Base-by-base conservation (phyloP, 495 filamentous ascomycete genomes). In the Daldinia decipiens region DNA sequence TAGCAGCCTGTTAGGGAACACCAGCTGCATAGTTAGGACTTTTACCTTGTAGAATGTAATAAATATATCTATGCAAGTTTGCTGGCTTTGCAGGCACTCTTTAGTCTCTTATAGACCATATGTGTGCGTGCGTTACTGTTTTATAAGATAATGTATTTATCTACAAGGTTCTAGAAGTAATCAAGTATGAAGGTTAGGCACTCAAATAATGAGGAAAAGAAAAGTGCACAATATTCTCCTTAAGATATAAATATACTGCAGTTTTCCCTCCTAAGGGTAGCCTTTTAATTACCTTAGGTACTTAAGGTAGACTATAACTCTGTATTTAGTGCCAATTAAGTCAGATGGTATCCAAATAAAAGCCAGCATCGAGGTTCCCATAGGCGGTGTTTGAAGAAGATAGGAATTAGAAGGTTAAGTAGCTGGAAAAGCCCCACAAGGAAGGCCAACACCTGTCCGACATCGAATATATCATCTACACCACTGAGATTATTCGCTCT, bases 371-470 rank as follows among this genome's bases (percentile, higher is more conserved):
- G 59, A 56, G 65, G 65, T 26, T 39, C 38, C 57, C 50, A 61
- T 17, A 67, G 36, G n/a, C 50, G 57, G 0, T 15, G 27, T 11
- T 61, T 51, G 7, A 61, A 39, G 36, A 67, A 57, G 21, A 67
- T 45, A 29, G 57, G 56, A 15, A 67, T 39, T 12, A 67, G 45
- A 15, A 58, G 24, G 17, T 67, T 39, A 17, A 67, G 26, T 5
- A 67, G 21, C 57, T 67, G 65, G 12, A 67, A 68, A 7, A 71
- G 9, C 5, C 70, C 70, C 0, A 65, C 70, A 4, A 73, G 54
- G 43, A 73, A 64, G 19, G 70, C 65, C 26, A 73, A 53, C 9
- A 69, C 11, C 29, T 73, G 70, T 4, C 70, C 70, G 17, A 67
- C 62, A 0, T 24, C 40, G 50, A 55, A 55, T 19, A 69, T 59